Base-by-base conservation (phyloP, 306 rosid species). In the Prosopis cineraria region DNA sequence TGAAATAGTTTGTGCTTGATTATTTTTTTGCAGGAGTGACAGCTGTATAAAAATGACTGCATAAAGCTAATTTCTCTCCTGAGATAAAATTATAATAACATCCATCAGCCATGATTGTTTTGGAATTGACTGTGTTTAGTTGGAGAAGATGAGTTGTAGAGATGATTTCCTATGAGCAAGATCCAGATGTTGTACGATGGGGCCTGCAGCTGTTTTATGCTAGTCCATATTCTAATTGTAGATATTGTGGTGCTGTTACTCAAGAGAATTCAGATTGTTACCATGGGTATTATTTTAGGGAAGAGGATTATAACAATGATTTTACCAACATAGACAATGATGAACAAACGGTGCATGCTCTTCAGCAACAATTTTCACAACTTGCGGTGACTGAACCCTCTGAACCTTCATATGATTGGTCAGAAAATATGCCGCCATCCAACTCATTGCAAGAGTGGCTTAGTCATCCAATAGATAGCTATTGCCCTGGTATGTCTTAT, bases 151-250 rank as follows among this genome's bases (percentile, higher is more conserved):
- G 68, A 64, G 44, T 10, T 64, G 27, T 34, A 11, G 27, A 64
- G 69, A 64, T 64, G 69, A 64, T 34, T 64, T 64, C 69, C 13
- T 64, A 19, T 64, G 69, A 64, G 25, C 69, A 64, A 64, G 69
- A 64, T 64, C 69, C 69, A 19, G 69, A 64, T 37, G 69, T 64
- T 34, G 44, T 64, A 17, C 69, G 40, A 19, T 64, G 69, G 69
- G 69, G 69, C 44, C 27, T 34, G 69, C 69, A 64, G 44, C 69
- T 64, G 19, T 64, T 64, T 64, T 27, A 64, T 64, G 69, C 44
- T 17, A 39, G 69, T 16, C 69, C 69, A 34, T 64, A 64, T 64
- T 17, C 44, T 19, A n/a, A 33, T 64, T 64, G 69, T n/a, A 39
- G 69, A 64, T 64, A 64, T 34, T 64, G 43, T 33, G 69, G 69